These are phyloP conservation scores for Suillus variegatus DNA, from an alignment of 768 basidiomycete species.

Conservation along the genomic window DNA sequence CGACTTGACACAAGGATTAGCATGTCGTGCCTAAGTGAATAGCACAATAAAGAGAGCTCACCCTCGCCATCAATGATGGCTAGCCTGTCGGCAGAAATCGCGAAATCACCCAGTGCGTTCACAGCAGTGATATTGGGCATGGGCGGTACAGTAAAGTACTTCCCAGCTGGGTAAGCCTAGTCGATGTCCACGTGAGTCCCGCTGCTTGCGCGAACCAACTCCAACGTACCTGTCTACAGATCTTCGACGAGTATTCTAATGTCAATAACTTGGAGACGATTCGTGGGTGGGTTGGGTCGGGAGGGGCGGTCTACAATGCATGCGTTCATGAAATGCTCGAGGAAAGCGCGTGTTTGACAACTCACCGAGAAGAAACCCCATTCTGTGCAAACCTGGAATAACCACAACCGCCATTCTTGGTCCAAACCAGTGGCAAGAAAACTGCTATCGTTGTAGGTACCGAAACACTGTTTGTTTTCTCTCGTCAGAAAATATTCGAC, in stretches of 20 bases:
- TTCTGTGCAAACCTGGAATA: slow-evolving; percentile 90
- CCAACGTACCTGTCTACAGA: slow-evolving; percentile 60
- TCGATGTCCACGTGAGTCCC: background rate
- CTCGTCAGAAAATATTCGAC: background rate
- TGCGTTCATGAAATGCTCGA: background rate
- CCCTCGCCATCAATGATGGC: slow-evolving; percentile 90
- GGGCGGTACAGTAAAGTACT: slow-evolving; percentile 68
- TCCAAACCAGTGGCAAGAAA: slow-evolving; percentile 63
- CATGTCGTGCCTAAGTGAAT: background rate
- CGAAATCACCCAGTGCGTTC: slow-evolving; percentile 84
- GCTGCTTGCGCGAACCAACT: background rate
- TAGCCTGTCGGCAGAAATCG: slow-evolving; percentile 74
- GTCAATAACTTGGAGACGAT: slow-evolving; percentile 82
- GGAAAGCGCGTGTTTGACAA: background rate
- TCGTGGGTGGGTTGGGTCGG: slow-evolving; percentile 64
- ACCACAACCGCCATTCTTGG: slow-evolving; percentile 85
- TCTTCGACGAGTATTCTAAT: slow-evolving; percentile 67
- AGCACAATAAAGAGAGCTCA: slow-evolving; percentile 25
- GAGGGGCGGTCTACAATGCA: slow-evolving; percentile 64
- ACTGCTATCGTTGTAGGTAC: slow-evolving; percentile 69
- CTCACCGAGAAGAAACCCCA: slow-evolving; percentile 93
- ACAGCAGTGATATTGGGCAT: slow-evolving; percentile 82
- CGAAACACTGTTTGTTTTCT: slow-evolving; percentile 67
- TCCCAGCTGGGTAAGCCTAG: slow-evolving; percentile 77
- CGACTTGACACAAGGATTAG: slow-evolving; percentile 46